Evolutionary conservation across 1,284 basidiomycete genomes (phyloP), one percentile per base, ranked within the genome.

Genomic region (Ustilago nuda): DNA sequence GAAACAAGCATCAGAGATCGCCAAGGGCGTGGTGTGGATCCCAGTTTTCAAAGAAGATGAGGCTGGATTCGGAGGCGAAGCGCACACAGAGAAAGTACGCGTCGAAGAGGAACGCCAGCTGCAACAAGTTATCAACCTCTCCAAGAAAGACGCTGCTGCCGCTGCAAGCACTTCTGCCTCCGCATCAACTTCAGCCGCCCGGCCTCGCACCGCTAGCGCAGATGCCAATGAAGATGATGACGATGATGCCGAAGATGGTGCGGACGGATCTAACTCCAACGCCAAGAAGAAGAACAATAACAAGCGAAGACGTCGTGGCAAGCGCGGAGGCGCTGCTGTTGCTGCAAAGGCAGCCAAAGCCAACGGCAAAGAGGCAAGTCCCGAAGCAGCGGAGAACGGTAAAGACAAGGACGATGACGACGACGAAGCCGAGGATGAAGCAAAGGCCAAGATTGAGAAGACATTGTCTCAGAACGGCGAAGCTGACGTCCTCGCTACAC

Each of bases 331-430:
- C 15, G 64, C 82, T 58, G 74, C 82, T 45, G 75, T 75, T n/a
- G 65, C 76, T 48, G 79, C 82, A 45, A 88, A 87, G 70, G 84
- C 82, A 23, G 90, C 89, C 59, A 91, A 90, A 56, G 89, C 88
- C 60, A 91, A 91, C 64, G 56, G 62, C 37, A 90, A 87, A 37
- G 88, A 88, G 35, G 70, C 54, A 23, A 67, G 70, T 35, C 61
- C 70, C 1, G 70, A 72, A 9, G 57, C 57, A 5, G 19, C 27
- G 1, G 87, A 85, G 23, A 88, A 79, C 23, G 70, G 39, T 7
- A 82, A 77, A 7, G 79, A 87, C 4, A 90, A 89, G 36, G 84
- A 79, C 19, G 87, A 87, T 9, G 73, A 72, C 2, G 66, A 68
- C 27, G 68, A 76, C 6, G 64, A 63, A 8, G 62, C n/a, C 17